A percentile compares a stretch with the other conserved stretches of the same genome.
phyloP scores from a whole-genome alignment of 805 yeast species.

The Pichia gijzeniarum region DNA sequence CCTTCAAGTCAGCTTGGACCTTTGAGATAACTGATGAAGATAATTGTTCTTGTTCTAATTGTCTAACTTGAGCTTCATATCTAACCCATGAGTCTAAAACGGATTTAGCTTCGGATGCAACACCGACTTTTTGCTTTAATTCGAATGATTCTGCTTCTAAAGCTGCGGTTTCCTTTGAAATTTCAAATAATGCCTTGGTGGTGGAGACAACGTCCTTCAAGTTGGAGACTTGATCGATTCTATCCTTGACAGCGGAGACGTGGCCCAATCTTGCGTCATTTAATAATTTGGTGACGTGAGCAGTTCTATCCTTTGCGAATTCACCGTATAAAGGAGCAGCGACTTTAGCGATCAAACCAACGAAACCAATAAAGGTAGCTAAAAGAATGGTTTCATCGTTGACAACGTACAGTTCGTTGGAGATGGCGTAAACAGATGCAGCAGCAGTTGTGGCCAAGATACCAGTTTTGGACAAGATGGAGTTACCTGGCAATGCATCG shows the following conservation, averaged over 20 bases:
- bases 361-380: slow-evolving; percentile 71
- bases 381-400: slow-evolving; percentile 91
- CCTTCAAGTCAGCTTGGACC: slow-evolving; percentile 76
- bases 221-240: slow-evolving; percentile 83
- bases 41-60: slow-evolving; percentile 89
- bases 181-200: slow-evolving; percentile 86
- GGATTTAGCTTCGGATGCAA: slow-evolving; percentile 86
- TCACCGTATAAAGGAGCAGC: slow-evolving; percentile 93
- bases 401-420: slow-evolving; percentile 86
- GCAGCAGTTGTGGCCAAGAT: slow-evolving; percentile 92
- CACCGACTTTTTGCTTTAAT: slow-evolving; percentile 83
- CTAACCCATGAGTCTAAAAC: slow-evolving; percentile 99
- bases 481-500: slow-evolving; percentile 90
- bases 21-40: slow-evolving; percentile 80
- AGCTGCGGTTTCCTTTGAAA: slow-evolving; percentile 94
- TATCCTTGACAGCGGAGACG: slow-evolving; percentile 84
- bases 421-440: slow-evolving; percentile 88
- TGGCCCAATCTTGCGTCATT: slow-evolving; percentile 87
- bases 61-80: slow-evolving; percentile 94
- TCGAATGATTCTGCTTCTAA: slow-evolving; percentile 92
- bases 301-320: slow-evolving; percentile 83
- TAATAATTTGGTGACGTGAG: slow-evolving; percentile 45
- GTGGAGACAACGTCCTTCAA: slow-evolving; percentile 87
- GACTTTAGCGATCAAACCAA: slow-evolving; percentile 71
- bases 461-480: slow-evolving; percentile 85